Evolutionary conservation across 2,329 filamentous ascomycete species (phyloP).

Genomic region (Cyclaneusma minus): DNA sequence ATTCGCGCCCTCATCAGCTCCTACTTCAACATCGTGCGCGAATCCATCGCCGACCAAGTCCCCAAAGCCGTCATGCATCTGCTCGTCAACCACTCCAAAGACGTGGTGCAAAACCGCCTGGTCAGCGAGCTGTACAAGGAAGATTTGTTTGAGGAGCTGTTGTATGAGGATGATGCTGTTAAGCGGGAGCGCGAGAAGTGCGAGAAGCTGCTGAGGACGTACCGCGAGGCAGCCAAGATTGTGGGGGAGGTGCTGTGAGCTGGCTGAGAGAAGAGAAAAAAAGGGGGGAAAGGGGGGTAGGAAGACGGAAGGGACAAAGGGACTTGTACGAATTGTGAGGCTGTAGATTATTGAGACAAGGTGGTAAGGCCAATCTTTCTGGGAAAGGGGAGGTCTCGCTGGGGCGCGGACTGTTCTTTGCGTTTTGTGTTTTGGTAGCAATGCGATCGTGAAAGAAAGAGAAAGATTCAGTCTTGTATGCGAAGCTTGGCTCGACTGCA

Average conservation of each 20-base stretch:
- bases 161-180: constrained; percentile 95
- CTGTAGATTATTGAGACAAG: too few relatives aligned
- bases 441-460: too few relatives aligned
- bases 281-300: too few relatives aligned
- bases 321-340: too few relatives aligned
- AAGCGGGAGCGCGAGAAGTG: constrained; percentile 98
- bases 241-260: constrained; percentile 85
- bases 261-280: too few relatives aligned
- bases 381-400: too few relatives aligned
- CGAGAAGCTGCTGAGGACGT: constrained; percentile 86
- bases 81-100: constrained; percentile 94
- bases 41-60: constrained; percentile 96
- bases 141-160: constrained; percentile 71
- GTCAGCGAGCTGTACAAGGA: constrained; percentile 95
- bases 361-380: too few relatives aligned
- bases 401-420: too few relatives aligned
- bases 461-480: too few relatives aligned
- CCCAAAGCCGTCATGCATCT: constrained; percentile 99
- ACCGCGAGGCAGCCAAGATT: constrained; percentile 95
- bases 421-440: too few relatives aligned
- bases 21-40: constrained; percentile 97
- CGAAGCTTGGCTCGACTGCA: too few relatives aligned
- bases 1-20: constrained; percentile 93
- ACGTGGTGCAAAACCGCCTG: constrained; percentile 91
- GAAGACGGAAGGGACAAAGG: too few relatives aligned